Evolutionary conservation across 2,329 filamentous ascomycete species (phyloP), one percentile per base, ranked within the genome.

Genomic region (Colletotrichum agaves): DNA sequence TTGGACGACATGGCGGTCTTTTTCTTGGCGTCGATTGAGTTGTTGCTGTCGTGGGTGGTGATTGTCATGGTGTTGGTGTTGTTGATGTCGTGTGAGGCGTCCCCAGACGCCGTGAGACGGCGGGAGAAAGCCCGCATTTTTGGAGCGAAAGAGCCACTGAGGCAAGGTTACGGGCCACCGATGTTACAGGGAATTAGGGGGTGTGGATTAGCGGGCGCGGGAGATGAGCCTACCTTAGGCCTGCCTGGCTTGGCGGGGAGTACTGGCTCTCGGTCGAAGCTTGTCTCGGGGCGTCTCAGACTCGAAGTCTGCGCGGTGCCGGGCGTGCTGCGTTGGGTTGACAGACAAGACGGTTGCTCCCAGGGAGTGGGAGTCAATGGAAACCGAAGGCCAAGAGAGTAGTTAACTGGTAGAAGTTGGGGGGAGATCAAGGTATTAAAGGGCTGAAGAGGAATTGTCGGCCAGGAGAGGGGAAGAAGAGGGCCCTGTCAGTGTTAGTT

Each of bases 71-170:
- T 17, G 43, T 19, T 12, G 23, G 41, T 15, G 49, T 39, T 27
- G 49, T 49, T 43, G 50, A 19, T 39, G 52, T 15, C 52, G 37
- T 15, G 17, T 21, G 59, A 58, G 44, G 50, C 35, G 35, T 63
- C 37, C 17, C 27, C 27, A 27, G 39, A 23, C 41, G 17, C 33
- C 19, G 58, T 63, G 23, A 50, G 27, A 35, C 44, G 50, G 41
- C 43, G 59, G 37, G 52, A 67, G 52, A 67, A 67, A 50, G 19
- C n/a, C n/a, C n/a, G 59, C 63, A 67, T 67, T 47, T 63, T 46
- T 44, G 46, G 37, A 23, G 33, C n/a, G 15, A 10, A 46, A 19
- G 3, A 37, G 41, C 19, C 13, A 1, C 35, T 15, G 2, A 23
- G 33, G 17, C 52, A 21, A 31, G 52, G 46, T 23, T 23, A 23